phyloP scores from a whole-genome alignment of 2,329 filamentous ascomycete genomes.

The Myrmaecium sp. region DNA sequence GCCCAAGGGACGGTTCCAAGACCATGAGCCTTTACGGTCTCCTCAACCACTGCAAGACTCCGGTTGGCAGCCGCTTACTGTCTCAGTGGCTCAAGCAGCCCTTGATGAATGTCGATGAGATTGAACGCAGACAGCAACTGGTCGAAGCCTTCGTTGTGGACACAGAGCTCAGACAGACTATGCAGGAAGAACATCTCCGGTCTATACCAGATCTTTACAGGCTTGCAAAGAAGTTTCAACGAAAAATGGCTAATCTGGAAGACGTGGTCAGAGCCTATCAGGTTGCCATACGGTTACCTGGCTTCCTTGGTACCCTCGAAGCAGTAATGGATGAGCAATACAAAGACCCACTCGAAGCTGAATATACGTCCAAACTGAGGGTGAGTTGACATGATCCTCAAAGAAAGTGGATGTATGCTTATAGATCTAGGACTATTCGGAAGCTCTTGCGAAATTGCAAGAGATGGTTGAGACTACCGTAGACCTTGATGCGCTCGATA shows the following conservation, averaged over 20 bases:
- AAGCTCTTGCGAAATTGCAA: slow-evolving; percentile 68
- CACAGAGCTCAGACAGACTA: slow-evolving; percentile 81
- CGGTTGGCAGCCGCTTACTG: slow-evolving; percentile 73
- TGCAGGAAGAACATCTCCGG: slow-evolving; percentile 90
- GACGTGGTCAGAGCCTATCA: slow-evolving; percentile 94
- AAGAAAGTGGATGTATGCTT: too few species aligned
- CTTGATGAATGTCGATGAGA: slow-evolving; percentile 76
- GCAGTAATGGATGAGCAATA: slow-evolving; percentile 92
- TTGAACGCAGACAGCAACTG: slow-evolving; percentile 79
- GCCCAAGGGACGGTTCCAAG: slow-evolving; percentile 84
- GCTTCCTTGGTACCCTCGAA: slow-evolving; percentile 76
- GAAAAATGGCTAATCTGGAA: slow-evolving; percentile 77
- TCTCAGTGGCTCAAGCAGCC: slow-evolving; percentile 98
- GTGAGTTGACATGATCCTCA: slow-evolving; percentile 23
- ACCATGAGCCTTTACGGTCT: slow-evolving; percentile 92
- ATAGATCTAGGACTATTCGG: slow-evolving; percentile 44
- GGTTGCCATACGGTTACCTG: slow-evolving; percentile 78
- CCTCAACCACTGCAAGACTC: slow-evolving; percentile 94
- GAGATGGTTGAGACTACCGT: slow-evolving; percentile 99
- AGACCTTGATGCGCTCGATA: slow-evolving; percentile 84
- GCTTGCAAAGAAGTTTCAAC: slow-evolving; percentile 85
- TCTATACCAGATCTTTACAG: slow-evolving; percentile 90
- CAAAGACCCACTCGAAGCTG: slow-evolving; percentile 65
- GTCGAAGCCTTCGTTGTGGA: slow-evolving; percentile 91
- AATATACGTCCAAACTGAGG: slow-evolving; percentile 68